phyloP scores from a whole-genome alignment of 2,329 filamentous ascomycete genomes.

The Cladosporium colombiae region DNA sequence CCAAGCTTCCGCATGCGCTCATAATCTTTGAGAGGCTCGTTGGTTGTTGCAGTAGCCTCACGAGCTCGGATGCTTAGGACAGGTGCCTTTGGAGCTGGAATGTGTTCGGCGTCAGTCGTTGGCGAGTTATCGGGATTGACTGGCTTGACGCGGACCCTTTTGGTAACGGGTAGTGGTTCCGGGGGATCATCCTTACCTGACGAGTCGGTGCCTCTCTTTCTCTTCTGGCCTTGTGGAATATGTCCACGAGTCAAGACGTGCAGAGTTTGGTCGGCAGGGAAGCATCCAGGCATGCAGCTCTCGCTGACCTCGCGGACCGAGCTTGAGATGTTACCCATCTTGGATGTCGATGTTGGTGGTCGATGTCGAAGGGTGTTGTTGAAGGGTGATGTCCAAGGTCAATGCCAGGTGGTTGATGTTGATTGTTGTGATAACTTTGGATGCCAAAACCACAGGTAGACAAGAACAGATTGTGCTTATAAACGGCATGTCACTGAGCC shows the following conservation, averaged over 20 bases:
- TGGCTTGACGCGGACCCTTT: background rate
- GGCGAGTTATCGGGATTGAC: background rate
- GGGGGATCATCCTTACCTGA: background rate
- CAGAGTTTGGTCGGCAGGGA: background rate
- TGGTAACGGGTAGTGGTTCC: background rate
- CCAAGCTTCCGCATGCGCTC: background rate
- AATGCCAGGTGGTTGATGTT: background rate
- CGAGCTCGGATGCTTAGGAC: background rate
- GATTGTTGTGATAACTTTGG: background rate
- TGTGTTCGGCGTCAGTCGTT: background rate
- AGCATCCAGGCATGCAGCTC: background rate
- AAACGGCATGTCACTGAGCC: background rate
- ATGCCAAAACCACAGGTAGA: background rate
- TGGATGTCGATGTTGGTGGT: background rate
- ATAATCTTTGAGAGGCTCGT: constrained; percentile 5
- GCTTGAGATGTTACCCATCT: background rate
- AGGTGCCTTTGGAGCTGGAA: background rate
- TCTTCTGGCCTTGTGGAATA: background rate
- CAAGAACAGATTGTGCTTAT: background rate
- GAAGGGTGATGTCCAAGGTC: background rate
- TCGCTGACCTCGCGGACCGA: background rate
- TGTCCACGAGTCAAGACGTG: background rate
- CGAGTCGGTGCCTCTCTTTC: background rate
- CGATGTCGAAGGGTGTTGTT: background rate
- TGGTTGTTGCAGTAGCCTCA: background rate